Percentiles rank a stretch among this genome's conserved stretches.
Conservation (phyloP, 208 protist genomes). For the Wallacemonas sp. region DNA sequence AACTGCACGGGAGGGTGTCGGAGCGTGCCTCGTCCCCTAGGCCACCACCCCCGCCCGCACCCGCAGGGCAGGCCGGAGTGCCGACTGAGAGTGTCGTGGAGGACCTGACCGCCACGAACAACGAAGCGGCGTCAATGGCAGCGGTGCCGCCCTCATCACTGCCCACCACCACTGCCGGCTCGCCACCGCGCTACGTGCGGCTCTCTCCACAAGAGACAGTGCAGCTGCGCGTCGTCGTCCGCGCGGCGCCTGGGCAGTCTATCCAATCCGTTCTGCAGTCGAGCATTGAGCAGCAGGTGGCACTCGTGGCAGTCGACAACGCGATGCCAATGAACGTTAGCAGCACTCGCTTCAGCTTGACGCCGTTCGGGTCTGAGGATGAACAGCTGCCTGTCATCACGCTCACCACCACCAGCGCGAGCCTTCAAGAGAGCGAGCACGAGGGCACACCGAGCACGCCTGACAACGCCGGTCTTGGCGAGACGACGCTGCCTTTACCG, state of each 20-base stretch:
- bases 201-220: background rate
- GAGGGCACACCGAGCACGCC: no score
- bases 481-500: no score
- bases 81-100: background rate
- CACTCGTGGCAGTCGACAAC: slow-evolving; percentile 70
- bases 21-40: background rate
- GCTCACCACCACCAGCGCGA: background rate
- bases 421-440: no score
- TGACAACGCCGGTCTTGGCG: no score
- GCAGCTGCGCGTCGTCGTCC: slow-evolving; percentile 6
- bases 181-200: background rate
- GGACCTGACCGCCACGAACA: no score
- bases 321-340: slow-evolving; percentile 62
- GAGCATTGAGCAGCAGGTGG: slow-evolving; percentile 66
- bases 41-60: background rate
- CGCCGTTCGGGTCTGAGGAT: slow-evolving; percentile 8
- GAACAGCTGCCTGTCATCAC: slow-evolving; percentile 11
- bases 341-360: slow-evolving; percentile 57
- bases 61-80: no score
- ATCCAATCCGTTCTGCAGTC: slow-evolving; percentile 29
- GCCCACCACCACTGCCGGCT: background rate
- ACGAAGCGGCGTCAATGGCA: background rate
- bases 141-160: background rate
- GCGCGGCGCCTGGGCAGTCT: background rate
- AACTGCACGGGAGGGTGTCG: slow-evolving; percentile 23